Evolutionary conservation across 2,329 filamentous ascomycete genomes (phyloP).

Genomic region (Paraphaeosphaeria minitans): DNA sequence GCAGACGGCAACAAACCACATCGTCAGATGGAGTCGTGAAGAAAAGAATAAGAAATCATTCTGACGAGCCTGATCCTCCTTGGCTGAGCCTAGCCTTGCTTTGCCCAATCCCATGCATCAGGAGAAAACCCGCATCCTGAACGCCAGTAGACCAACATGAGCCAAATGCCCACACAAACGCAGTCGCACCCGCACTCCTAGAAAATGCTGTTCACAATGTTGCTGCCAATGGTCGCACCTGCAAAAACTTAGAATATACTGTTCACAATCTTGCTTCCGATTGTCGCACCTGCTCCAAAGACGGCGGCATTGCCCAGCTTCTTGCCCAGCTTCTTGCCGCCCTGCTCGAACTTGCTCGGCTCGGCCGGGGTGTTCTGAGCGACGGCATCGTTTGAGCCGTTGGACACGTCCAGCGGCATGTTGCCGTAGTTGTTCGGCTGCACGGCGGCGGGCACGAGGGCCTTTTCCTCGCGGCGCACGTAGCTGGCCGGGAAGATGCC

Average conservation of each 20-base stretch:
- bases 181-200: conserved; percentile 50
- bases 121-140: neutral
- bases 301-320: conserved; percentile 87
- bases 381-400: conserved; percentile 32
- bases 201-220: conserved; percentile 88
- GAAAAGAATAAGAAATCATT: conserved; percentile 1
- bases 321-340: conserved; percentile 95
- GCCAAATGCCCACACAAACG: conserved; percentile 3
- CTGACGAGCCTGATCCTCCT: neutral
- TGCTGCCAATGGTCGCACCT: conserved; percentile 86
- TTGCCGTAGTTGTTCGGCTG: conserved; percentile 68
- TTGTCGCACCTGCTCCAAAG: conserved; percentile 89
- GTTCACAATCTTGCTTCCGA: conserved; percentile 89
- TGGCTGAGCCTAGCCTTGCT: neutral
- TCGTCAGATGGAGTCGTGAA: neutral
- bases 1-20: neutral
- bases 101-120: neutral
- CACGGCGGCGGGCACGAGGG: conserved; percentile 46
- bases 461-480: conserved; percentile 72
- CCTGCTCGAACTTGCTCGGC: conserved; percentile 69
- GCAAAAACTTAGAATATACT: conserved; percentile 70
- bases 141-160: conserved; percentile 5
- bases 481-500: conserved; percentile 97
- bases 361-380: conserved; percentile 46
- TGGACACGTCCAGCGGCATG: conserved; percentile 75